Evolutionary conservation across 805 yeast species (phyloP).

Genomic region (Geotrichum ghanense): DNA sequence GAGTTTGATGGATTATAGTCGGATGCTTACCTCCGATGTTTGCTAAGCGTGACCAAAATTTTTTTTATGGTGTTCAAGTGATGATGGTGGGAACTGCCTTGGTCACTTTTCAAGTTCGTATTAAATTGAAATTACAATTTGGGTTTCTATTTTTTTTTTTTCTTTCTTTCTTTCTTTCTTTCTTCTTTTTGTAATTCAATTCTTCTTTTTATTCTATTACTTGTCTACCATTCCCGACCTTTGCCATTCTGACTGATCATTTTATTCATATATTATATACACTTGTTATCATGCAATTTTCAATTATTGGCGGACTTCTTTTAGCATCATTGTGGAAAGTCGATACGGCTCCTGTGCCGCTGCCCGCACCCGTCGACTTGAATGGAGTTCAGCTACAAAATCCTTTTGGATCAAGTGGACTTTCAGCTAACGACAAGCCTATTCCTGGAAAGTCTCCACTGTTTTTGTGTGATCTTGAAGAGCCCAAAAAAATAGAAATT

Average conservation of each 20-base stretch:
- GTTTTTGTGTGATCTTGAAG: conserved; percentile 55
- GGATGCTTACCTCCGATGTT: no score
- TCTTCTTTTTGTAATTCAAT: neutral
- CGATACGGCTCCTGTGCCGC: neutral
- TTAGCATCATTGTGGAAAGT: neutral
- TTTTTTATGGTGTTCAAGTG: no score
- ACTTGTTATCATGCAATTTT: neutral
- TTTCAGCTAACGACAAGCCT: neutral
- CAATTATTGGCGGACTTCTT: neutral
- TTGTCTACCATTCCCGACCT: conserved; percentile 1
- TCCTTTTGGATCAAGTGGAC: conserved; percentile 1
- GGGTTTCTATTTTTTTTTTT: neutral
- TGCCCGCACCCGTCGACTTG: conserved; percentile 2
- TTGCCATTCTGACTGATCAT: neutral
- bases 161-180: conserved; percentile 1
- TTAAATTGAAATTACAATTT: no score
- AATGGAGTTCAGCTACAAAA: neutral
- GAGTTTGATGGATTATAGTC: no score
- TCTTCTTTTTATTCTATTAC: neutral
- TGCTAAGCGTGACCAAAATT: no score
- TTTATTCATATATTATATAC: neutral
- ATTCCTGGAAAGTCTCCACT: conserved; percentile 90
- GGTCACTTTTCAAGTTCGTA: no score
- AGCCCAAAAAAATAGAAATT: conserved; percentile 53
- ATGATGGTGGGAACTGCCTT: no score